Evolutionary conservation across 257 asterid genomes (phyloP).

Genomic region (Galeopsis tetrahit): DNA sequence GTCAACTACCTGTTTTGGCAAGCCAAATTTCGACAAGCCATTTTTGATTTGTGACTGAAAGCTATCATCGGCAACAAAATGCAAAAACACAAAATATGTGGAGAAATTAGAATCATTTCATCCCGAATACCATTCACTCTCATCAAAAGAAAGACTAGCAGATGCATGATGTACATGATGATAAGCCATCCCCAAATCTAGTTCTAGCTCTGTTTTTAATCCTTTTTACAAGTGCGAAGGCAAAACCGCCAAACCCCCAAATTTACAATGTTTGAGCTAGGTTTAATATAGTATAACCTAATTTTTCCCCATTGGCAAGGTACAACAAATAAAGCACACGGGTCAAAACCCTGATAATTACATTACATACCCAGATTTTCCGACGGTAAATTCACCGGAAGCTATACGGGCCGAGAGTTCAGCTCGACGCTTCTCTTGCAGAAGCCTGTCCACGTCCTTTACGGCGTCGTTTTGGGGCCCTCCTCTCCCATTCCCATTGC

Average conservation of each 20-base stretch:
- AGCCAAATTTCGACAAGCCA: conserved; percentile 68
- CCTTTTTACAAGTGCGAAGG: neutral
- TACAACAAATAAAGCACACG: conserved; percentile 27
- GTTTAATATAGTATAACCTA: too few species aligned
- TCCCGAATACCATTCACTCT: neutral
- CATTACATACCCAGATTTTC: conserved; percentile 57
- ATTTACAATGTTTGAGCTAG: conserved; percentile 1
- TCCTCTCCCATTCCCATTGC: conserved; percentile 48
- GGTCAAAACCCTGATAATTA: neutral
- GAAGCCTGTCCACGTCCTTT: conserved; percentile 61
- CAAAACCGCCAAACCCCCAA: conserved; percentile 9
- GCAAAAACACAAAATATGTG: conserved; percentile 8
- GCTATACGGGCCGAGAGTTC: conserved; percentile 89
- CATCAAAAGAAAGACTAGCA: neutral
- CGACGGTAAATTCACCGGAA: conserved; percentile 82
- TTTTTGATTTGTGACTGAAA: conserved; percentile 60
- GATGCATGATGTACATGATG: neutral
- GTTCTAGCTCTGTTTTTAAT: neutral
- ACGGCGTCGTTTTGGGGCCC: conserved; percentile 48
- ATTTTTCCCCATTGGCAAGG: neutral
- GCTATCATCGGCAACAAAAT: conserved; percentile 43
- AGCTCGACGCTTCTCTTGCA: conserved; percentile 72
- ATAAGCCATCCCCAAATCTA: neutral
- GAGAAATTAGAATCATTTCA: neutral
- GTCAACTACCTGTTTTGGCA: conserved; percentile 66